These are phyloP conservation scores for Neurospora sp. DNA, from an alignment of 495 filamentous ascomycete genomes.

Conservation along the genomic window DNA sequence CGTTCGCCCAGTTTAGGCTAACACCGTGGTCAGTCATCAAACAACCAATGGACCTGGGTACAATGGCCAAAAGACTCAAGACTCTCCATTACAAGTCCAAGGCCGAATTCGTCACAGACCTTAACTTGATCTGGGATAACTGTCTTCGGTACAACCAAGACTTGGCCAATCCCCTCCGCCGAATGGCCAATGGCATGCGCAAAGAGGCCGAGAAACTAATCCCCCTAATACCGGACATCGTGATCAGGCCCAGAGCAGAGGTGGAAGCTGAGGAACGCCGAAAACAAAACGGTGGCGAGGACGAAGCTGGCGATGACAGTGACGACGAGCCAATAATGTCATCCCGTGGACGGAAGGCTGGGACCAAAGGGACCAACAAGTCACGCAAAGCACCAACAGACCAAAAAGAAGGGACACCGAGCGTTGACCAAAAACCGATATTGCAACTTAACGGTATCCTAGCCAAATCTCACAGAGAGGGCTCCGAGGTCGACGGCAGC, in stretches of 20 bases:
- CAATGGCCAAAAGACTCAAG: conserved; percentile 97
- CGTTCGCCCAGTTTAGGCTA: conserved; percentile 9
- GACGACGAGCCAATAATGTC: conserved; percentile 99
- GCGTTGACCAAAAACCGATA: conserved; percentile 49
- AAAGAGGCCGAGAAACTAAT: conserved; percentile 95
- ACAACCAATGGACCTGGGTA: conserved; percentile 94
- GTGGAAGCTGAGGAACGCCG: conserved; percentile 93
- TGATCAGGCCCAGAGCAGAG: conserved; percentile 80
- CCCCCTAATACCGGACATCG: conserved; percentile 86
- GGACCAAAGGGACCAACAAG: conserved; percentile 62
- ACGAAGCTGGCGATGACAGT: conserved; percentile 78
- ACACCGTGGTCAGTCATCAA: conserved; percentile 63
- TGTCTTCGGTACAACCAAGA: conserved; percentile 93
- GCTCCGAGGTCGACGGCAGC: conserved; percentile 51
- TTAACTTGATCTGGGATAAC: conserved; percentile 94
- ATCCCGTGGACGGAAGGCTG: conserved; percentile 83
- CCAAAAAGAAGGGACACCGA: conserved; percentile 73
- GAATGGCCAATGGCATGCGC: conserved; percentile 91
- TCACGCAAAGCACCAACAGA: conserved; percentile 67
- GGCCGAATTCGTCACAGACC: conserved; percentile 83
- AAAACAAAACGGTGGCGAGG: conserved; percentile 64
- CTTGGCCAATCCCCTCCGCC: conserved; percentile 73
- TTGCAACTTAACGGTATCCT: conserved; percentile 44
- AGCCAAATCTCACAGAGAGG: conserved; percentile 36
- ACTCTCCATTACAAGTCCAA: conserved; percentile 81